Evolutionary conservation across 208 protist species (phyloP), one percentile per base, ranked within the genome.

Genomic region (Strigomonas culicis): DNA sequence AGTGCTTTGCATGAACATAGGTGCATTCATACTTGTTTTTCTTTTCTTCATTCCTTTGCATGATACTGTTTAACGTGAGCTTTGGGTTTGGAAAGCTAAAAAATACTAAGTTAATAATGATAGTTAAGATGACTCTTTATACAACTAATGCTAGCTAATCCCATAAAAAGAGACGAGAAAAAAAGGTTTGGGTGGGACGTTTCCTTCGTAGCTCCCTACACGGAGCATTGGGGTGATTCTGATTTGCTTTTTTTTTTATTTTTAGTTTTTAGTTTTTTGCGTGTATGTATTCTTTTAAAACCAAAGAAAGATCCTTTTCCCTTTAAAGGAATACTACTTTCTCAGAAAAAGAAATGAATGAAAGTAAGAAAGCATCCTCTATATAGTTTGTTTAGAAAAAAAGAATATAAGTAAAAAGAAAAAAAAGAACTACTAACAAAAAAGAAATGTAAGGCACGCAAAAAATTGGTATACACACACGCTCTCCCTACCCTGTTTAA

Each of bases 401-500:
- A 32, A 17, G 19, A 36, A 34, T 62, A 47, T n/a, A 4, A 21
- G 41, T 3, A 44, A 27, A 51, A 49, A 75, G 56, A 58, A 57
- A 53, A 56, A 55, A 63, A 51, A 50, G 52, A 25, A 41, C 6
- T 41, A 36, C 19, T 47, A 15, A 50, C 19, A 44, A 19, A 65
- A n/a, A 59, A n/a, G 34, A 24, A 60, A 34, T 19, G 10, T 13
- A 31, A 56, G 24, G 47, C 17, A 7, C 25, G 24, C 22, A 30
- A 56, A 56, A 56, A 31, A 32, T 19, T 34, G 19, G 50, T 22
- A 49, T 49, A 21, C 59, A 34, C 22, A 57, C 47, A 39, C 31
- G 17, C 44, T 8, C 31, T 13, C 28, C 25, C 27, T 47, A 47
- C 15, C 25, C 49, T 10, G 8, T 15, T 71, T 95, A 97, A 65